Conservation (phyloP, 768 basidiomycete genomes). For the Lactarius hengduanensis region DNA sequence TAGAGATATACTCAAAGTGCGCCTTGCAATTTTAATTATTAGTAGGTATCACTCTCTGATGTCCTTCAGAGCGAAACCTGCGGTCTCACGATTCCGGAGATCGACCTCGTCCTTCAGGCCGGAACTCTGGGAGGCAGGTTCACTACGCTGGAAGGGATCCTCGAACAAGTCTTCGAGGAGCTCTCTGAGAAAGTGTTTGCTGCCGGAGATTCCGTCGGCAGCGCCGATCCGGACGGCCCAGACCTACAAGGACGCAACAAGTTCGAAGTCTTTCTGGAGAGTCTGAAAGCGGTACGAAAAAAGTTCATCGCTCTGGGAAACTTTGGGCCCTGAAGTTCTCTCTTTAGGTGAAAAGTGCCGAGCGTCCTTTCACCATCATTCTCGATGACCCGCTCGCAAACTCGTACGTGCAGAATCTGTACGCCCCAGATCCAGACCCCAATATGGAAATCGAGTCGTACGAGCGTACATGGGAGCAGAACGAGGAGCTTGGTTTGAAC, state of each 20-base stretch:
- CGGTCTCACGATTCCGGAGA: constrained; percentile 88
- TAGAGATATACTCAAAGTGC: constrained; percentile 90
- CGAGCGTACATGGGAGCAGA: constrained; percentile 84
- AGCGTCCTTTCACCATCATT: constrained; percentile 84
- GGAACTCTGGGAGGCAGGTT: constrained; percentile 97
- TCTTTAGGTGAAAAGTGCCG: constrained; percentile 69
- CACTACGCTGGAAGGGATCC: constrained; percentile 94
- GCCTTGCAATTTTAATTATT: constrained; percentile 17
- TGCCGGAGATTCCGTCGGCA: constrained; percentile 59
- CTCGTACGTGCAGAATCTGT: constrained; percentile 94
- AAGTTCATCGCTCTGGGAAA: not conserved
- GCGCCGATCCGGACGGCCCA: constrained; percentile 38
- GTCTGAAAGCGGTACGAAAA: constrained; percentile 65
- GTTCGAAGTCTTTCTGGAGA: constrained; percentile 76
- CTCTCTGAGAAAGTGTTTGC: constrained; percentile 84
- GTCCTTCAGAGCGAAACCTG: constrained; percentile 83
- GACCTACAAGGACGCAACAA: constrained; percentile 37
- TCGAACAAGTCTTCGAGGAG: constrained; percentile 94
- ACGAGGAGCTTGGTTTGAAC: constrained; percentile 92
- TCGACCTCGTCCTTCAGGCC: constrained; percentile 85
- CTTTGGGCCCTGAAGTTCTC: not conserved
- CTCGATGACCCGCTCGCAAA: constrained; percentile 95
- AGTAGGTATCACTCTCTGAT: not conserved
- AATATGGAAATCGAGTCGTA: constrained; percentile 85
- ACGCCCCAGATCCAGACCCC: constrained; percentile 95